phyloP scores from a whole-genome alignment of 2,329 filamentous ascomycete genomes.

The Coniochaeta sp. region DNA sequence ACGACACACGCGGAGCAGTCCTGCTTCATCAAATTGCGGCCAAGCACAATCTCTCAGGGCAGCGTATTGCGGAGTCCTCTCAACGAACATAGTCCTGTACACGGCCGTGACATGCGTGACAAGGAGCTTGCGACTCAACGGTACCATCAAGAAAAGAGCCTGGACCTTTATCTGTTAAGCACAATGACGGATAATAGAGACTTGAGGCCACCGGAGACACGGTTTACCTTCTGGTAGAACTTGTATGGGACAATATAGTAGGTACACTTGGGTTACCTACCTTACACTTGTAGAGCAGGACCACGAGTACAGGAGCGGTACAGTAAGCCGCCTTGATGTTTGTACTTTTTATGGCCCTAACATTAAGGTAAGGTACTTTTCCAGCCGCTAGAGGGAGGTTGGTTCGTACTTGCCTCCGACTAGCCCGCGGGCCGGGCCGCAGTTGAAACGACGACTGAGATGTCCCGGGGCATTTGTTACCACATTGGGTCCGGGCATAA shows the following conservation, averaged over 20 bases:
- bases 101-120: slow-evolving; percentile 91
- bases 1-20: slow-evolving; percentile 98
- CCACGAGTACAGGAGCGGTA: too few species aligned
- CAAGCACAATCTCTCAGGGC: slow-evolving; percentile 40
- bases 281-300: too few species aligned
- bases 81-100: slow-evolving; percentile 60
- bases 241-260: slow-evolving; percentile 4
- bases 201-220: slow-evolving; percentile 4
- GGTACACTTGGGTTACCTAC: too few species aligned
- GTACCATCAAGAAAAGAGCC: slow-evolving; percentile 67
- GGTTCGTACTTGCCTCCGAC: too few species aligned
- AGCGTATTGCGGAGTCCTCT: slow-evolving; percentile 44
- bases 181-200: slow-evolving; percentile 2
- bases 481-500: too few species aligned
- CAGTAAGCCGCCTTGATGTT: too few species aligned
- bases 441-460: too few species aligned
- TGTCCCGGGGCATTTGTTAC: too few species aligned
- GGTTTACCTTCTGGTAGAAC: neutral
- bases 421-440: too few species aligned
- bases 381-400: too few species aligned
- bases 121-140: slow-evolving; percentile 55
- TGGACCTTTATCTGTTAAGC: slow-evolving; percentile 2
- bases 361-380: too few species aligned
- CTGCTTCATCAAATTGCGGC: slow-evolving; percentile 68
- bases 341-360: too few species aligned